Conservation (phyloP, 2,329 filamentous ascomycete species). For the Fusarium subtropicale region DNA sequence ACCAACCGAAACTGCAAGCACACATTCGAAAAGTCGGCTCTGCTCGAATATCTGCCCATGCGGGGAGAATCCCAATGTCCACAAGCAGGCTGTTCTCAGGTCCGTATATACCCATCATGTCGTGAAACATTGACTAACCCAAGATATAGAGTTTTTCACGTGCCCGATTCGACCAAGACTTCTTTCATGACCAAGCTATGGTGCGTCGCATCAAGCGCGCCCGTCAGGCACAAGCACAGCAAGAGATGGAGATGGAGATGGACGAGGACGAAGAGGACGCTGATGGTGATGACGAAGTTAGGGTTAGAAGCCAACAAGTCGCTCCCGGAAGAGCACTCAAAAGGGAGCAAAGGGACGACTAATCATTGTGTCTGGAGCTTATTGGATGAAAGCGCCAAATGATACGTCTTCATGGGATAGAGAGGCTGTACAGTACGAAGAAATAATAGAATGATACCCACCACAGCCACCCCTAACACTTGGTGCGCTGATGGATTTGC, state of each 20-base stretch:
- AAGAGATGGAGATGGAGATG: constrained; percentile 58
- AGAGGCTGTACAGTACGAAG: constrained; percentile 26
- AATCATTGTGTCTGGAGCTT: background rate
- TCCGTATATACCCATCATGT: constrained; percentile 47
- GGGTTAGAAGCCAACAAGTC: constrained; percentile 42
- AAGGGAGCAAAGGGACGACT: constrained; percentile 33
- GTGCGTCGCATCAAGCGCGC: constrained; percentile 69
- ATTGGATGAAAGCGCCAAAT: background rate
- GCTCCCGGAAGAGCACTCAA: constrained; percentile 42
- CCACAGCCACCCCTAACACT: background rate
- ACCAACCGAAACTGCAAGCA: constrained; percentile 76
- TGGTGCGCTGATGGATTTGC: background rate
- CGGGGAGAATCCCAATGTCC: constrained; percentile 67
- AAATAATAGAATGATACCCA: constrained; percentile 41
- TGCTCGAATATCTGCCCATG: constrained; percentile 66
- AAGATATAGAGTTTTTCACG: constrained; percentile 59
- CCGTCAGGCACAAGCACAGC: constrained; percentile 56
- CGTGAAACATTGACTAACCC: background rate
- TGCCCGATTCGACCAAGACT: constrained; percentile 57
- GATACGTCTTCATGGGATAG: background rate
- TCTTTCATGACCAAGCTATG: constrained; percentile 67
- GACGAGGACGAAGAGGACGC: constrained; percentile 46
- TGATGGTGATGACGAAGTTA: constrained; percentile 43
- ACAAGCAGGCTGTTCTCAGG: constrained; percentile 71
- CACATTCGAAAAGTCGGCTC: constrained; percentile 75